Conservation (phyloP, 73 alveolate genomes). For the Halteria grandinella region DNA sequence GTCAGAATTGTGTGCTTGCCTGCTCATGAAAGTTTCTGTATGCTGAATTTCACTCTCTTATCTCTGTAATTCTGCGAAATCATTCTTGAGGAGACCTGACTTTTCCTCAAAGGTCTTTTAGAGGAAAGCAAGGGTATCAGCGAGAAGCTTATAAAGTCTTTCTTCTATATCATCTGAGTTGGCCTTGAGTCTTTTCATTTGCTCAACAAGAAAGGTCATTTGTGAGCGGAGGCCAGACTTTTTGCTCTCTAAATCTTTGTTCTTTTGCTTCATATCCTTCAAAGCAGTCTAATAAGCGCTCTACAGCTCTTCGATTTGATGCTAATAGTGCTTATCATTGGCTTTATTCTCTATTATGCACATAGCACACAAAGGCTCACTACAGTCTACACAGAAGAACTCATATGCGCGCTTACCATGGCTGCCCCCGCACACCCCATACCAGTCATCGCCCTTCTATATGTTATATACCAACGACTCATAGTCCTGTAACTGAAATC, state of each 20-base stretch:
- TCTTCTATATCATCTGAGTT: slow-evolving; percentile 43
- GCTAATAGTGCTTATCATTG: slow-evolving; percentile 12
- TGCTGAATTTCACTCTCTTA: slow-evolving; percentile 26
- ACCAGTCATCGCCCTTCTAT: slow-evolving; percentile 21
- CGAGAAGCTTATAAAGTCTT: slow-evolving; percentile 5
- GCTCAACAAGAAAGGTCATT: slow-evolving; percentile 13
- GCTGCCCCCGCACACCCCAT: too few relatives aligned
- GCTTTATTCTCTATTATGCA: slow-evolving; percentile 21
- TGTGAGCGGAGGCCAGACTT: not conserved
- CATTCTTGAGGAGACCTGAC: slow-evolving; percentile 28
- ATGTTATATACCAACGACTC: slow-evolving; percentile 30
- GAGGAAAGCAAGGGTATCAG: slow-evolving; percentile 5
- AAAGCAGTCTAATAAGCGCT: slow-evolving; percentile 24
- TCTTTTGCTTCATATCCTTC: not conserved
- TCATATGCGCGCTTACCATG: slow-evolving; percentile 12
- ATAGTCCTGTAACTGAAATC: slow-evolving; percentile 23
- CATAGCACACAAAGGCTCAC: slow-evolving; percentile 32
- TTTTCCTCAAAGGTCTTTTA: slow-evolving; percentile 21
- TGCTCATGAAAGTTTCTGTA: slow-evolving; percentile 20
- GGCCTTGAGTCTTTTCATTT: slow-evolving; percentile 10
- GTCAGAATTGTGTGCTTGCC: slow-evolving; percentile 30
- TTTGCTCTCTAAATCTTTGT: slow-evolving; percentile 3
- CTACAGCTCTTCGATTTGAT: not conserved
- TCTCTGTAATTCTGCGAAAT: slow-evolving; percentile 34
- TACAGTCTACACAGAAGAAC: slow-evolving; percentile 14